A percentile compares a stretch with the other conserved stretches of the same genome.
Evolutionary conservation across 169 alveolate genomes (phyloP).

Genomic region (Amoebophrya sp.): DNA sequence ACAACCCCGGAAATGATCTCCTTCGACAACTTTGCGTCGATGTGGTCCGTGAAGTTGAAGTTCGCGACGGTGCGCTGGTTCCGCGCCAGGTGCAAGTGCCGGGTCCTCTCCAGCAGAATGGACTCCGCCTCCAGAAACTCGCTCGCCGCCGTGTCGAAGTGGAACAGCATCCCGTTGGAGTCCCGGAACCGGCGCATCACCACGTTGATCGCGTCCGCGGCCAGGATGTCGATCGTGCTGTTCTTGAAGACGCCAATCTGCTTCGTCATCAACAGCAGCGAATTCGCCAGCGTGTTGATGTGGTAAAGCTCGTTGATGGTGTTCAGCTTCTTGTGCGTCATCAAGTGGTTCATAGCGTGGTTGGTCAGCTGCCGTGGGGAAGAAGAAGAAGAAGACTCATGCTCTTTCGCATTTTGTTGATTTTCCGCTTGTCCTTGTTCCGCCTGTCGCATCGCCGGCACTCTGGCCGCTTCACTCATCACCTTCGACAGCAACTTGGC

Average conservation of each 20-base stretch:
- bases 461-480: neutral
- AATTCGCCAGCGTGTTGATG: neutral
- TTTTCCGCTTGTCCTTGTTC: neutral
- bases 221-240: neutral
- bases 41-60: neutral
- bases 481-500: neutral
- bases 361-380: neutral
- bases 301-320: neutral
- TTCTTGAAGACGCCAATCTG: neutral
- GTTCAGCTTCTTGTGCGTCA: neutral
- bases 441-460: neutral
- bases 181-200: neutral
- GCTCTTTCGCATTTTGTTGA: neutral
- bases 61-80: neutral
- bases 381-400: too few relatives aligned
- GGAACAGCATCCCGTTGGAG: neutral
- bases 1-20: neutral
- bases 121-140: neutral
- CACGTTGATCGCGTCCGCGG: neutral
- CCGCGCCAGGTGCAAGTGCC: neutral
- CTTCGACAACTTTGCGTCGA: neutral
- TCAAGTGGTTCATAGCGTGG: neutral
- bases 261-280: neutral
- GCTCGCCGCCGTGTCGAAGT: neutral
- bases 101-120: neutral